phyloP scores from a whole-genome alignment of 495 filamentous ascomycete species.

The Daldinia vernicosa region DNA sequence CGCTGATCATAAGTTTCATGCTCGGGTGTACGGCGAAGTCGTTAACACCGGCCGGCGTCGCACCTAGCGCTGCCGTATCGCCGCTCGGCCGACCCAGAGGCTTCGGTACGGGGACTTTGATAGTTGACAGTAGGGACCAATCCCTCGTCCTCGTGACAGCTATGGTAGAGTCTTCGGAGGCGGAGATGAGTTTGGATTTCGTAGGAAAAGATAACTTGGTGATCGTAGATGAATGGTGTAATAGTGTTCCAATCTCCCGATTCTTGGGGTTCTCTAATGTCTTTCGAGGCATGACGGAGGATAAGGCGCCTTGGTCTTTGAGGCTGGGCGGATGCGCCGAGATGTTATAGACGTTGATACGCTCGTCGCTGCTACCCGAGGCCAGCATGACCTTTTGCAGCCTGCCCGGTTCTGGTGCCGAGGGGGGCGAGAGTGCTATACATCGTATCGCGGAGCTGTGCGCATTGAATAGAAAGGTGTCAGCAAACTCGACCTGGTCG shows the following conservation, averaged over 20 bases:
- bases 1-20: slow-evolving; percentile 94
- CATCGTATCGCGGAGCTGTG: slow-evolving; percentile 91
- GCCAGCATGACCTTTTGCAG: slow-evolving; percentile 83
- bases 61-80: slow-evolving; percentile 86
- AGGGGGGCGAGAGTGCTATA: slow-evolving; percentile 83
- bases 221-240: slow-evolving; percentile 84
- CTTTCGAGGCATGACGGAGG: slow-evolving; percentile 71
- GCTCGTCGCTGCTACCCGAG: slow-evolving; percentile 89
- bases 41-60: slow-evolving; percentile 88
- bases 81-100: slow-evolving; percentile 83
- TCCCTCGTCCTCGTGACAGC: slow-evolving; percentile 86
- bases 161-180: slow-evolving; percentile 87
- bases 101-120: slow-evolving; percentile 90
- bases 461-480: slow-evolving; percentile 95
- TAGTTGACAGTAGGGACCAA: slow-evolving; percentile 86
- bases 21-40: slow-evolving; percentile 95
- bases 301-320: slow-evolving; percentile 58
- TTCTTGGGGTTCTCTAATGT: slow-evolving; percentile 85
- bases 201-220: slow-evolving; percentile 84
- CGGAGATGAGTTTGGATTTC: slow-evolving; percentile 83
- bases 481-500: slow-evolving; percentile 73
- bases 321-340: slow-evolving; percentile 72
- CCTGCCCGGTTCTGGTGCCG: slow-evolving; percentile 64
- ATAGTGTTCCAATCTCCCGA: slow-evolving; percentile 83
- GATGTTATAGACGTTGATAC: slow-evolving; percentile 92